phyloP scores from a whole-genome alignment of 768 basidiomycete species.

The Phallus indusiatus region DNA sequence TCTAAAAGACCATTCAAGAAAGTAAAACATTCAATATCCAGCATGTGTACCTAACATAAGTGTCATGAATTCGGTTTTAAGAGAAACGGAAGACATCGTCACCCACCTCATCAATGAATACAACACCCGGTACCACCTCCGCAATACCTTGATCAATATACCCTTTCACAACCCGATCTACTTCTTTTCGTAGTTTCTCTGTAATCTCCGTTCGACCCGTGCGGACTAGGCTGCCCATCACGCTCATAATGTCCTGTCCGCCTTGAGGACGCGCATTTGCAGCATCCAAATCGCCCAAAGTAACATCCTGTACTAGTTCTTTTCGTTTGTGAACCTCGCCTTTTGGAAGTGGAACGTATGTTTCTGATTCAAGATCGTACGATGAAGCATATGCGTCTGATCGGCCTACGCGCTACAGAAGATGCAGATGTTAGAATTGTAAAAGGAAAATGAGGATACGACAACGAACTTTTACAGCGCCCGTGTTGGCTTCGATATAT shows the following conservation, averaged over 20 bases:
- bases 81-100: conserved; percentile 15
- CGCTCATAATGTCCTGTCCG: conserved; percentile 98
- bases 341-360: conserved; percentile 95
- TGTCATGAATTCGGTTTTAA: not conserved
- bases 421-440: not conserved
- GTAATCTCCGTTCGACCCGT: conserved; percentile 93
- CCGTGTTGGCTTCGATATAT: conserved; percentile 88
- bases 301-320: conserved; percentile 92
- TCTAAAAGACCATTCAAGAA: conserved; percentile 95
- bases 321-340: conserved; percentile 95
- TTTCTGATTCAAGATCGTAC: conserved; percentile 96
- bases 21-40: conserved; percentile 99
- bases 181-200: conserved; percentile 89
- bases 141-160: conserved; percentile 99
- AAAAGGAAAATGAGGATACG: not conserved
- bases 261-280: conserved; percentile 95
- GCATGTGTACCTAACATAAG: conserved; percentile 82
- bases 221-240: conserved; percentile 86
- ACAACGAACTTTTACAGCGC: conserved; percentile 79
- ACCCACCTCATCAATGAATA: conserved; percentile 93
- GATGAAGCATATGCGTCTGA: conserved; percentile 97
- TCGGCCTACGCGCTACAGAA: conserved; percentile 75
- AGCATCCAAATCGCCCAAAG: conserved; percentile 89
- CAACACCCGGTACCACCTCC: conserved; percentile 93
- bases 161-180: conserved; percentile 94